Base-by-base conservation (phyloP, 2,329 filamentous ascomycete genomes). In the Aspergillus sp. region DNA sequence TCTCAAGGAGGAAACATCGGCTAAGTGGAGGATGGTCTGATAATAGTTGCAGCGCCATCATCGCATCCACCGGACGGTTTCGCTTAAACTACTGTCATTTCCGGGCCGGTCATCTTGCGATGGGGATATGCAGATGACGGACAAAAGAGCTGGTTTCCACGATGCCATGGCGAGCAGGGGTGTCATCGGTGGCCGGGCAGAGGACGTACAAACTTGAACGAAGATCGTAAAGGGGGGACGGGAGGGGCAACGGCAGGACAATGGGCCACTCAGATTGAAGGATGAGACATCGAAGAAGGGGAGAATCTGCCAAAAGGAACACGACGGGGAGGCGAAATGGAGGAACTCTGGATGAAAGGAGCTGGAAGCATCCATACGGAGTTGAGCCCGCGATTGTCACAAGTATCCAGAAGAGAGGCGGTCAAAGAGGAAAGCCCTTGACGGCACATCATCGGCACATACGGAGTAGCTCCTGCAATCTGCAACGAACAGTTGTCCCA, bases 1-100 rank as follows among this genome's bases (percentile, higher is more conserved):
- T 58, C 59, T 51, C 30, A 57, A 61, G 37, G 46, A 49, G 49
- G 57, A 61, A 61, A 54, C 41, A 53, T 46, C 20, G 27, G 45
- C 51, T 52, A 51, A 63, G 53, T 62, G 57, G 59, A 48, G 49
- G 50, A 58, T 51, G 39, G 51, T 42, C 60, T 60, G 62, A 62
- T 62, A 66, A 41, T 66, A 59, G 59, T 56, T 58, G 51, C 52
- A 54, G 54, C 57, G 59, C 58, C 62, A 59, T 60, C 53, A 64
- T 60, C 55, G 64, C 59, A 62, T 56, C 54, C 58, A 61, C 58
- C 61, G 59, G 59, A 47, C 45, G 46, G 46, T 58, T 58, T 64
- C 61, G 64, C 62, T 58, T 61, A 60, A 59, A 64, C 58, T 64
- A 58, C 57, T 55, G 60, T 65, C 66, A 68, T 67, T 60, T 66